phyloP scores from a whole-genome alignment of 306 rosid species.

The Gastrolobium bilobum region DNA sequence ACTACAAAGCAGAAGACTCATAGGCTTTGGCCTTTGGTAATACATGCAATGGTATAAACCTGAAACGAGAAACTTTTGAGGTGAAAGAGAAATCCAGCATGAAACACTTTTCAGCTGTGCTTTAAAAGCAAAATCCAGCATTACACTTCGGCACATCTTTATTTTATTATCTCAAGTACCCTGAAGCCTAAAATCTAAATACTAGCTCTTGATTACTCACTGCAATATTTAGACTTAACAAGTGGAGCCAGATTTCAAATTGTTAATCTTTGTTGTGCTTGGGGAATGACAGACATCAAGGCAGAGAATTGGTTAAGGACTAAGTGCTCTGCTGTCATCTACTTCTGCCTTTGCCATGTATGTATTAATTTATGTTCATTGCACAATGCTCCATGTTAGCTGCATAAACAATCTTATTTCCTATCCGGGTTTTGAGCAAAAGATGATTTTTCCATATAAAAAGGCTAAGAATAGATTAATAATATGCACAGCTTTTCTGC shows the following conservation, averaged over 20 bases:
- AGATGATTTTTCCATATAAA: slow-evolving; percentile 22
- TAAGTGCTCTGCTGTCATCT: slow-evolving; percentile 29
- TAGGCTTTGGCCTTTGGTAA: slow-evolving; percentile 37
- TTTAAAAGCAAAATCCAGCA: slow-evolving; percentile 41
- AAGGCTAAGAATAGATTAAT: slow-evolving; percentile 36
- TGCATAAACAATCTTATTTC: slow-evolving; percentile 37
- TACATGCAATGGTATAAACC: slow-evolving; percentile 33
- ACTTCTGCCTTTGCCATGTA: slow-evolving; percentile 4
- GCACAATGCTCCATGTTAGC: slow-evolving; percentile 54
- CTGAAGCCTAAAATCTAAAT: not conserved
- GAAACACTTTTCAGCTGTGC: slow-evolving; percentile 45
- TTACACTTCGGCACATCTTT: slow-evolving; percentile 2
- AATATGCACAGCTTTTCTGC: slow-evolving; percentile 35
- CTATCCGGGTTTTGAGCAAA: slow-evolving; percentile 43
- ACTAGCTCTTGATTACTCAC: slow-evolving; percentile 21
- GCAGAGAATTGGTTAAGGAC: slow-evolving; percentile 10
- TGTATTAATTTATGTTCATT: slow-evolving; percentile 23
- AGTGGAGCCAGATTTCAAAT: slow-evolving; percentile 44
- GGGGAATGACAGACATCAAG: slow-evolving; percentile 33
- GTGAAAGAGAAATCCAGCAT: slow-evolving; percentile 41
- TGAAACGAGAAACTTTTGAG: slow-evolving; percentile 40
- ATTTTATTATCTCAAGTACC: slow-evolving; percentile 19
- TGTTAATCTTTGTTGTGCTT: slow-evolving; percentile 32
- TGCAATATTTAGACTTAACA: slow-evolving; percentile 9
- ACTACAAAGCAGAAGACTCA: slow-evolving; percentile 14